These are phyloP conservation scores for Neoboletus brunneissimus DNA, from an alignment of 768 basidiomycete species.

Conservation along the genomic window DNA sequence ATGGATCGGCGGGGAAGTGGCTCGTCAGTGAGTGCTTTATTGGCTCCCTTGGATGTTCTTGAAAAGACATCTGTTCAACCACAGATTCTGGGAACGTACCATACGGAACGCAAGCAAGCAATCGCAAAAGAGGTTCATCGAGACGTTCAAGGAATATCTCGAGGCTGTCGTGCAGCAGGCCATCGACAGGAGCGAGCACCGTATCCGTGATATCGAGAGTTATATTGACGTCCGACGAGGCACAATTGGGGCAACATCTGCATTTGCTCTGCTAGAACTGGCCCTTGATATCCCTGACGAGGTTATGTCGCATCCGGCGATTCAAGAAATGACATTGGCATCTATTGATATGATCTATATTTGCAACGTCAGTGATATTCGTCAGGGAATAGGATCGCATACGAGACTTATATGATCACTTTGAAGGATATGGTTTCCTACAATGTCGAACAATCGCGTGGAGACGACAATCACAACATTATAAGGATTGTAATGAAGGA, in stretches of 20 bases:
- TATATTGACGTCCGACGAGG: constrained; percentile 42
- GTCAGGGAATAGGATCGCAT: not conserved
- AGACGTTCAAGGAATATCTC: too few species aligned
- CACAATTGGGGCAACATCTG: constrained; percentile 18
- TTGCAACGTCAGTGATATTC: constrained; percentile 29
- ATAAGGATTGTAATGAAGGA: constrained; percentile 51
- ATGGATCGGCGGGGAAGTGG: too few species aligned
- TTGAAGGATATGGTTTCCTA: constrained; percentile 31
- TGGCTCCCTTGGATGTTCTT: too few species aligned
- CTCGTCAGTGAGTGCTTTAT: too few species aligned
- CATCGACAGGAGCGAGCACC: not conserved
- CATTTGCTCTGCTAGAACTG: constrained; percentile 20
- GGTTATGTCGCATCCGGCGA: constrained; percentile 38
- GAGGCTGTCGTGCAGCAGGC: too few species aligned
- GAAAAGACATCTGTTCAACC: too few species aligned
- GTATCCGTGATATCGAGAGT: constrained; percentile 36
- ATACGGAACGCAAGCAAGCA: too few species aligned
- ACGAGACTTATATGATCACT: not conserved
- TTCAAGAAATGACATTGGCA: constrained; percentile 29
- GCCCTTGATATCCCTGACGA: constrained; percentile 38
- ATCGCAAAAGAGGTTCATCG: too few species aligned
- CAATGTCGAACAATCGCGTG: constrained; percentile 33
- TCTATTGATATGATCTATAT: constrained; percentile 37
- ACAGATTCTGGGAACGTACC: too few species aligned
- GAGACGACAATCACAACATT: constrained; percentile 36